These are phyloP conservation scores for Sordariomycetes sp. DNA, from an alignment of 2,329 filamentous ascomycete species.

Conservation along the genomic window DNA sequence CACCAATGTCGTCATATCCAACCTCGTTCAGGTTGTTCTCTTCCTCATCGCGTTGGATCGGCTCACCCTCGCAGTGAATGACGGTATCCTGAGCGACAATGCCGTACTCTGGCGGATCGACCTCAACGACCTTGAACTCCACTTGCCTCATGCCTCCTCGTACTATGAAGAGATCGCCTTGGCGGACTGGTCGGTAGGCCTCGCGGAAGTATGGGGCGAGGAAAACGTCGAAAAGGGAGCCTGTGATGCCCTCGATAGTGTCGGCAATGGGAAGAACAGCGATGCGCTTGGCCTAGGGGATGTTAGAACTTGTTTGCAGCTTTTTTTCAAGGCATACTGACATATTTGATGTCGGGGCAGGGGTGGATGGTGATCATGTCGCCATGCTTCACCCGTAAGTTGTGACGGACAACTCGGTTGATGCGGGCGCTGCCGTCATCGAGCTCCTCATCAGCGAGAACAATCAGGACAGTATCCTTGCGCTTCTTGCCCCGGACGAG, in stretches of 20 bases:
- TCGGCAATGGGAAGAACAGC: slow-evolving; percentile 97
- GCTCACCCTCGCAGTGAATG: slow-evolving; percentile 90
- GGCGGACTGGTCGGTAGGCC: slow-evolving; percentile 92
- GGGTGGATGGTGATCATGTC: slow-evolving; percentile 96
- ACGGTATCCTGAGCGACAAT: slow-evolving; percentile 98
- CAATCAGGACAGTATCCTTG: slow-evolving; percentile 97
- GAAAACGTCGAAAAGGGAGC: slow-evolving; percentile 97
- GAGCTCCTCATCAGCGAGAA: slow-evolving; percentile 92
- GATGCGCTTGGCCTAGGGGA: slow-evolving; percentile 83
- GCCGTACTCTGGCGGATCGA: slow-evolving; percentile 95
- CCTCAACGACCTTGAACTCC: slow-evolving; percentile 98
- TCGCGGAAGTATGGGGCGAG: slow-evolving; percentile 99
- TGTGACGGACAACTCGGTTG: slow-evolving; percentile 97
- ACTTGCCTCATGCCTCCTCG: slow-evolving; percentile 98
- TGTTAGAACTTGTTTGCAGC: slow-evolving; percentile 10
- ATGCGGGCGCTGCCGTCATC: slow-evolving; percentile 96
- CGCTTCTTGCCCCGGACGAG: slow-evolving; percentile 99
- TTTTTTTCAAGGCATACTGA: slow-evolving; percentile 38
- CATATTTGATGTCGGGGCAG: slow-evolving; percentile 99
- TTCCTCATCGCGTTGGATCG: slow-evolving; percentile 94
- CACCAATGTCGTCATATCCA: slow-evolving; percentile 98
- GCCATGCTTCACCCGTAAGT: slow-evolving; percentile 95
- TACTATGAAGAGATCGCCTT: slow-evolving; percentile 96
- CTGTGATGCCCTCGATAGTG: slow-evolving; percentile 94
- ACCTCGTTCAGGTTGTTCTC: slow-evolving; percentile 99